Evolutionary conservation across 495 filamentous ascomycete genomes (phyloP), one percentile per base, ranked within the genome.

Genomic region (Talaromyces wortmannii): DNA sequence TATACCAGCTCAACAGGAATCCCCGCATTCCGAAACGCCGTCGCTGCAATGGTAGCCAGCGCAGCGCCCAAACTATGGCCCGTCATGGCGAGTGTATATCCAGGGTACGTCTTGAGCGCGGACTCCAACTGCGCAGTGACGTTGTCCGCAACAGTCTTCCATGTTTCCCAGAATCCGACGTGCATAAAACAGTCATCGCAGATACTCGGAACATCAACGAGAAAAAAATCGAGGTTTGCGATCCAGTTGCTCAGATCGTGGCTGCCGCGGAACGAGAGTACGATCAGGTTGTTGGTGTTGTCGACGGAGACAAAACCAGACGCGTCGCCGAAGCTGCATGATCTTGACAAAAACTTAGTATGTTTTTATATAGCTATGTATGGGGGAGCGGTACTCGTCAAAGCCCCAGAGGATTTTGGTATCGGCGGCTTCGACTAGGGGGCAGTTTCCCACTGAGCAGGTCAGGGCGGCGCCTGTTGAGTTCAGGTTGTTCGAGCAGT

Each of bases 1-100:
- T 59, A 51, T 52, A 70, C 65, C 55, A 67, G 53, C 23, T 63
- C 55, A 52, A 66, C 36, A 5, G 45, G 42, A 46, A 62, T 60
- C 18, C 80, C 82, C 7, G 58, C 48, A 45, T 72, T 72, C 6
- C 81, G 73, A 44, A 87, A 63, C 53, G 77, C 70, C 12, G 73
- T 80, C 0, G 82, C 82, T 0, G 74, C 83, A 6, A 90, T 53
- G 2, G 74, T 77, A 15, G 78, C 82, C 43, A 88, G 68, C 6
- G 83, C 84, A 33, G 68, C 86, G 45, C 86, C 86, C 5, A 87
- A 75, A 36, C 78, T 83, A 68, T 88, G 84, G 5, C 86, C 86
- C 0, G 82, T 83, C 10, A 79, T 63, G 16, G 78, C 63, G 58
- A 88, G 56, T 23, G 63, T 63, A 64, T 80, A 85, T 23, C 42